Evolutionary conservation across 352 stramenopile genomes (phyloP).

Genomic region (Globisporangium yorkense): DNA sequence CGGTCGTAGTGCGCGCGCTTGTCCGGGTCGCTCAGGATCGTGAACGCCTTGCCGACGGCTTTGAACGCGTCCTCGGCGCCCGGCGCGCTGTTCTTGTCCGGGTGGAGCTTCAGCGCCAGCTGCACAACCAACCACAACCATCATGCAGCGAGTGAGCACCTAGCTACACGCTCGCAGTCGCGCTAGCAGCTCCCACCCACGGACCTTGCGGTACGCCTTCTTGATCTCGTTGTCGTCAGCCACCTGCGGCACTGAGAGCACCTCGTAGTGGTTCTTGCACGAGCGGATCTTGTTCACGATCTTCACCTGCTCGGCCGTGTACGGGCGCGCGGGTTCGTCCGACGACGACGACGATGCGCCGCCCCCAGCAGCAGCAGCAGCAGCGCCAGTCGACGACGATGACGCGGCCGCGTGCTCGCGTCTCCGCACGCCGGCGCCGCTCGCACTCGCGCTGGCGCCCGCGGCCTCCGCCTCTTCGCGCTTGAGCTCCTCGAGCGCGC

Average conservation of each 20-base stretch:
- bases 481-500: constrained; percentile 52
- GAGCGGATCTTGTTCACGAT: constrained; percentile 85
- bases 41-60: constrained; percentile 92
- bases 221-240: constrained; percentile 87
- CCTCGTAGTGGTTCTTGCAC: constrained; percentile 88
- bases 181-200: background rate
- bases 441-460: background rate
- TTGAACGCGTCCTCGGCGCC: constrained; percentile 98
- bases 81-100: constrained; percentile 95
- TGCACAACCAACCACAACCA: constrained; percentile 20
- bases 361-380: background rate
- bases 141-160: background rate
- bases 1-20: constrained; percentile 87
- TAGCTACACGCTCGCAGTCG: background rate
- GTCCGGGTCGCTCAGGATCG: constrained; percentile 83
- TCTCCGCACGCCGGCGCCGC: background rate
- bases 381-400: background rate
- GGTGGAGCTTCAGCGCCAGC: constrained; percentile 87
- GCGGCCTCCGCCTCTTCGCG: constrained; percentile 23
- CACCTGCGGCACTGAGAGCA: constrained; percentile 65
- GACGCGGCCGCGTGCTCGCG: constrained; percentile 4
- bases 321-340: constrained; percentile 46
- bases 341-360: constrained; percentile 9
- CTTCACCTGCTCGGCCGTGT: constrained; percentile 74
- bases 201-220: constrained; percentile 89